A percentile compares a stretch with the other conserved stretches of the same genome.
Conservation (phyloP, 208 protist genomes). For the Trypanosoma rangeli region DNA sequence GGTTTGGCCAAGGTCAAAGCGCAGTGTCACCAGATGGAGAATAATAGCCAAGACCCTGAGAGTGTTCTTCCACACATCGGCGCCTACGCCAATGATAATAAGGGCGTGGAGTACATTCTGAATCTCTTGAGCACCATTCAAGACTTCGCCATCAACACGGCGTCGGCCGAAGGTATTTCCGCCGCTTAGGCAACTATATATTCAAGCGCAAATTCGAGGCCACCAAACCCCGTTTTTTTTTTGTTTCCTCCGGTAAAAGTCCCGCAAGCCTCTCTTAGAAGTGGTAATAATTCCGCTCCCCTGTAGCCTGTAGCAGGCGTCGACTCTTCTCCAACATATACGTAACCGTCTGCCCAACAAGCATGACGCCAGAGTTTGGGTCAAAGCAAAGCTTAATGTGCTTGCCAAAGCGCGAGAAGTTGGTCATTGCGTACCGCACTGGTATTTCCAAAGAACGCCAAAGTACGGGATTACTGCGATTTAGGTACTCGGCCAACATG, state of each 20-base stretch:
- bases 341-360: constrained; percentile 81
- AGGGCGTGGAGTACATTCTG: constrained; percentile 76
- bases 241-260: constrained; percentile 66
- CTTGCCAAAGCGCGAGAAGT: constrained; percentile 95
- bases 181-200: constrained; percentile 88
- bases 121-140: constrained; percentile 92
- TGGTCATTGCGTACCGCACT: constrained; percentile 91
- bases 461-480: constrained; percentile 90
- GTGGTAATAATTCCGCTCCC: constrained; percentile 96
- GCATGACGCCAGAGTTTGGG: constrained; percentile 69
- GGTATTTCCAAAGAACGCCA: constrained; percentile 95
- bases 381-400: constrained; percentile 96
- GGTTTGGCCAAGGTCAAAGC: constrained; percentile 80
- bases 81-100: constrained; percentile 54
- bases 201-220: constrained; percentile 67
- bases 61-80: constrained; percentile 59
- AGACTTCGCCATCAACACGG: constrained; percentile 69
- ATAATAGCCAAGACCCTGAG: constrained; percentile 91
- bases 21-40: constrained; percentile 92
- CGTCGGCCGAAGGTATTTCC: constrained; percentile 81
- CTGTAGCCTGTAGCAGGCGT: constrained; percentile 85
- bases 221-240: constrained; percentile 61
- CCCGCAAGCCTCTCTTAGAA: constrained; percentile 95
- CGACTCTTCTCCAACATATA: constrained; percentile 95
- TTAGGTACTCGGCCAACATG: constrained; percentile 70